Evolutionary conservation across 106 monocot species (phyloP).

Genomic region (Ottelia alismoides): DNA sequence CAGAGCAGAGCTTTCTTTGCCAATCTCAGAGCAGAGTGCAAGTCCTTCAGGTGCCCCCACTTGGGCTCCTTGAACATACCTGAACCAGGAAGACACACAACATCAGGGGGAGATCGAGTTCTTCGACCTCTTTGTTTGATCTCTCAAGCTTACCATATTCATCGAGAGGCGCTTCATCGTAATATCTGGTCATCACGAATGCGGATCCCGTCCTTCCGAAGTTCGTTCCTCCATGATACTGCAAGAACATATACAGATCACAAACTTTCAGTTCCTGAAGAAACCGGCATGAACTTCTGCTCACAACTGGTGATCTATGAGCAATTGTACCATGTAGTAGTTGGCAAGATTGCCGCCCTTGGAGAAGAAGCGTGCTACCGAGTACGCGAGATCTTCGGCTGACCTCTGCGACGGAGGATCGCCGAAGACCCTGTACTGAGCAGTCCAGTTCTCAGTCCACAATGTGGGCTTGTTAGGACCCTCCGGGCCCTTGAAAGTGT

Average conservation of each 20-base stretch:
- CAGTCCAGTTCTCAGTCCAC: conserved; percentile 99
- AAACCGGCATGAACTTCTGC: background rate
- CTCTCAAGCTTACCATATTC: conserved; percentile 91
- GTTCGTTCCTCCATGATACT: conserved; percentile 98
- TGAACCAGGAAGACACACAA: too few species aligned
- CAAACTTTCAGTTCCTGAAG: too few species aligned
- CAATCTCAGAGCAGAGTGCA: conserved; percentile 58
- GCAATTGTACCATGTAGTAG: conserved; percentile 83
- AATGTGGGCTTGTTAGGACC: conserved; percentile 45
- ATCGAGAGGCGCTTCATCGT: conserved; percentile 96
- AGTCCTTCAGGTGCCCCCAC: conserved; percentile 81
- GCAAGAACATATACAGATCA: conserved; percentile 2
- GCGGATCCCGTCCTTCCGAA: conserved; percentile 65
- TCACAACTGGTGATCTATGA: background rate
- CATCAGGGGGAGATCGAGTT: background rate
- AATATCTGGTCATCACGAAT: conserved; percentile 71
- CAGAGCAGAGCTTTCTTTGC: conserved; percentile 56
- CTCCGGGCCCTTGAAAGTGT: conserved; percentile 44
- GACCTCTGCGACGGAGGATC: conserved; percentile 91
- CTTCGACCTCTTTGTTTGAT: too few species aligned
- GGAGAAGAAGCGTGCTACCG: conserved; percentile 75
- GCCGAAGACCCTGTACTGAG: conserved; percentile 90
- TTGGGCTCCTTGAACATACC: conserved; percentile 85
- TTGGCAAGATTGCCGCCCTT: conserved; percentile 68
- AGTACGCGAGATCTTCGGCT: conserved; percentile 75